Percentiles rank a stretch among this genome's conserved stretches.
Conservation (phyloP, 2,329 filamentous ascomycete species). For the Colletotrichum sp. region DNA sequence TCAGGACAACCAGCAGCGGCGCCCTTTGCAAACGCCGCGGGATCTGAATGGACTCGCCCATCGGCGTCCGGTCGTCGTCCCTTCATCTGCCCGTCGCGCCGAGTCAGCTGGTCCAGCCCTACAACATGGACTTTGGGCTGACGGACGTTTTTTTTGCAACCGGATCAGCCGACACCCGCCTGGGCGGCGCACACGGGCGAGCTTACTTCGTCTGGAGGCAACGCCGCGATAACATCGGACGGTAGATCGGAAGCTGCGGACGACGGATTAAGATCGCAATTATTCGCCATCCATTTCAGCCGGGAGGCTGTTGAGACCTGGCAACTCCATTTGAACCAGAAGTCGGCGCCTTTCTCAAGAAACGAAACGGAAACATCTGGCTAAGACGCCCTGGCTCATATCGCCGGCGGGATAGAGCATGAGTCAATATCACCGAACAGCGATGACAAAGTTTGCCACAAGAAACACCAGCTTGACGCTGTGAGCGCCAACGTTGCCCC, state of each 20-base stretch:
- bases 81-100: background rate
- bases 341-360: background rate
- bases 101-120: background rate
- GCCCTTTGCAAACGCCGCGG: background rate
- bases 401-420: background rate
- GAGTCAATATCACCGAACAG: background rate
- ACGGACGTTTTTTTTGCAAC: background rate
- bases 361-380: background rate
- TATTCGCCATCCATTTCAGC: too few species aligned
- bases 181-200: background rate
- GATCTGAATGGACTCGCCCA: background rate
- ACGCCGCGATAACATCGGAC: background rate
- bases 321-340: background rate
- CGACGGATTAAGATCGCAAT: background rate
- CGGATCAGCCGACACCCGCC: background rate
- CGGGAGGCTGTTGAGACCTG: background rate
- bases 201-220: background rate
- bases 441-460: background rate
- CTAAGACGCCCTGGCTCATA: background rate
- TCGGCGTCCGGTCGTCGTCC: background rate
- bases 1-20: background rate
- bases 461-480: background rate
- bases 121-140: background rate
- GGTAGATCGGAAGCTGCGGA: background rate
- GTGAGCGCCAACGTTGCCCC: background rate